Evolutionary conservation across 805 yeast species (phyloP).

Genomic region (Monosporozyma aerobia): DNA sequence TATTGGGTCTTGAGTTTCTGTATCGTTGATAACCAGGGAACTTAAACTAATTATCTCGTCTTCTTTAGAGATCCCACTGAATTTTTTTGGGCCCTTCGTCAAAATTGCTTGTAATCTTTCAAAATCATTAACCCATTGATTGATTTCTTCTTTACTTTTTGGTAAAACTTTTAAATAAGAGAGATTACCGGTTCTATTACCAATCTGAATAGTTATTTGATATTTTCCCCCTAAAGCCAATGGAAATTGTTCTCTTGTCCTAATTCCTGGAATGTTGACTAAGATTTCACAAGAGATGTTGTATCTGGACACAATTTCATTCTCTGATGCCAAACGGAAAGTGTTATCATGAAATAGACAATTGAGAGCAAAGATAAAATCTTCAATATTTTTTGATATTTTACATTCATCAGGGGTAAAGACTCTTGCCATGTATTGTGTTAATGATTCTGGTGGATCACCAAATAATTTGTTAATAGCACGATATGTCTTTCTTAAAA

Average conservation of each 20-base stretch:
- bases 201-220: not conserved
- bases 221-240: conserved; percentile 9
- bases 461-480: conserved; percentile 14
- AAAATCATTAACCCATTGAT: conserved; percentile 15
- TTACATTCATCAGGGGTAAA: not conserved
- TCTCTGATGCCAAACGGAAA: not conserved
- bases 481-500: conserved; percentile 30
- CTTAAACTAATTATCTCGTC: not conserved
- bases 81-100: not conserved
- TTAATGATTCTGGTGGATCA: conserved; percentile 14
- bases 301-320: not conserved
- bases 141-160: conserved; percentile 11
- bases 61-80: not conserved
- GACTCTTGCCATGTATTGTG: conserved; percentile 1
- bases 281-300: conserved; percentile 6
- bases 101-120: conserved; percentile 6
- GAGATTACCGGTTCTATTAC: conserved; percentile 8
- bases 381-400: not conserved
- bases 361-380: not conserved
- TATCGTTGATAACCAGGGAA: conserved; percentile 5
- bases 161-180: conserved; percentile 18
- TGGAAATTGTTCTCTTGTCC: conserved; percentile 4
- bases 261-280: conserved; percentile 16
- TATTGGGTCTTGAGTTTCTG: conserved; percentile 8
- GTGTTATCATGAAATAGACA: not conserved